Conservation (phyloP, 2,329 filamentous ascomycete species). For the Venturia effusa region DNA sequence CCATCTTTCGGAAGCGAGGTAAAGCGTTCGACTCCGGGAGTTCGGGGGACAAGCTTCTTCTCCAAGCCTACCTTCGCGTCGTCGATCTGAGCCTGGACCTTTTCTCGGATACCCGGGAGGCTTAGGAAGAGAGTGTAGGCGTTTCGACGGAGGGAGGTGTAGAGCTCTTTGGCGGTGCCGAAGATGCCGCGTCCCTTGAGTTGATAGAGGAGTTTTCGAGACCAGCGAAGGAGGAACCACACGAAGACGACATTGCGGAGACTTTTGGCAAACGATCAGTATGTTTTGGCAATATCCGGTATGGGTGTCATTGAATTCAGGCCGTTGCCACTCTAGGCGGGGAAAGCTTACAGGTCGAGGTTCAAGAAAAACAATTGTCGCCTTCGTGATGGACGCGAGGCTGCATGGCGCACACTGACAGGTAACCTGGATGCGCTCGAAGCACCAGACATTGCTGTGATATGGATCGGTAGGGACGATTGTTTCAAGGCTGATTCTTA, state of each 20-base stretch:
- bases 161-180: conserved; percentile 66
- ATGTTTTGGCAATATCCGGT: not conserved
- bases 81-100: conserved; percentile 75
- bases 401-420: conserved; percentile 56
- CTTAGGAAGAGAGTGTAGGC: conserved; percentile 79
- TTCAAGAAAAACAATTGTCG: conserved; percentile 49
- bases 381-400: conserved; percentile 46
- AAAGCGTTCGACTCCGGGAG: conserved; percentile 61
- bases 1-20: conserved; percentile 71
- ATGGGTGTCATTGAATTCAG: not conserved
- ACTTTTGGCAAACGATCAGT: conserved; percentile 31
- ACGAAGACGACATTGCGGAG: conserved; percentile 81
- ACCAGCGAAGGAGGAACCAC: conserved; percentile 75
- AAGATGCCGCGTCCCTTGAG: conserved; percentile 80
- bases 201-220: conserved; percentile 69
- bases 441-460: conserved; percentile 27
- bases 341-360: conserved; percentile 53
- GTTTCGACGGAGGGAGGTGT: conserved; percentile 58
- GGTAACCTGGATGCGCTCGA: conserved; percentile 52
- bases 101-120: conserved; percentile 72
- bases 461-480: not conserved
- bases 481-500: not conserved
- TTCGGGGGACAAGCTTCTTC: conserved; percentile 67
- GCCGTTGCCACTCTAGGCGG: conserved; percentile 3
- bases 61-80: conserved; percentile 74